Evolutionary conservation across 1,139 yeast species (phyloP).

Genomic region (Kurtzmaniella quercitrusa): DNA sequence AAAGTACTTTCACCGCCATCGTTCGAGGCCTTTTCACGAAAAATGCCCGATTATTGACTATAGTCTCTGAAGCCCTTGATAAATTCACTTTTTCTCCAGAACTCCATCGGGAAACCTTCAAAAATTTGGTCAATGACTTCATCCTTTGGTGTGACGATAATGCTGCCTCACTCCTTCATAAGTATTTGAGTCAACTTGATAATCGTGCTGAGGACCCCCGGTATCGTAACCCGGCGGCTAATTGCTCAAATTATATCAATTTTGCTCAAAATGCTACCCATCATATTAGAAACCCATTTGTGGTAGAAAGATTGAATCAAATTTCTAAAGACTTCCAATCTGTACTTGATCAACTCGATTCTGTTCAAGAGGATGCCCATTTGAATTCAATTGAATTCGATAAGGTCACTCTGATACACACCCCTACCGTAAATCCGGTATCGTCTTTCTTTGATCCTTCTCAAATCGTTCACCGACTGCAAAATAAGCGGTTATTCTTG

Average conservation of each 20-base stretch:
- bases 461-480: conserved; percentile 35
- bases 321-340: conserved; percentile 15
- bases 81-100: conserved; percentile 8
- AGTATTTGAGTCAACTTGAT: conserved; percentile 19
- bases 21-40: conserved; percentile 41
- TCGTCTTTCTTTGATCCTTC: conserved; percentile 37
- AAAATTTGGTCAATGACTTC: conserved; percentile 36
- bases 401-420: conserved; percentile 25
- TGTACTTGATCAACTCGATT: conserved; percentile 18
- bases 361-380: conserved; percentile 15
- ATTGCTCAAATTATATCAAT: conserved; percentile 26
- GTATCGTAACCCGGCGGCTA: conserved; percentile 26
- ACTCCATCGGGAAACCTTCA: conserved; percentile 26
- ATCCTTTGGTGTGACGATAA: conserved; percentile 37
- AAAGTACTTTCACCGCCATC: conserved; percentile 27
- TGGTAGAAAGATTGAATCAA: conserved; percentile 27
- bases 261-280: conserved; percentile 22
- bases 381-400: conserved; percentile 34
- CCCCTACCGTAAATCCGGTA: conserved; percentile 16
- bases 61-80: conserved; percentile 18
- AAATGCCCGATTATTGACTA: conserved; percentile 27
- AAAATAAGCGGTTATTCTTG: conserved; percentile 17
- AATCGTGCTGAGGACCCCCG: conserved; percentile 14
- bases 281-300: conserved; percentile 35
- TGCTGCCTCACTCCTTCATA: conserved; percentile 28